Base-by-base conservation (phyloP, 805 yeast species). In the Priceomyces haplophilus region DNA sequence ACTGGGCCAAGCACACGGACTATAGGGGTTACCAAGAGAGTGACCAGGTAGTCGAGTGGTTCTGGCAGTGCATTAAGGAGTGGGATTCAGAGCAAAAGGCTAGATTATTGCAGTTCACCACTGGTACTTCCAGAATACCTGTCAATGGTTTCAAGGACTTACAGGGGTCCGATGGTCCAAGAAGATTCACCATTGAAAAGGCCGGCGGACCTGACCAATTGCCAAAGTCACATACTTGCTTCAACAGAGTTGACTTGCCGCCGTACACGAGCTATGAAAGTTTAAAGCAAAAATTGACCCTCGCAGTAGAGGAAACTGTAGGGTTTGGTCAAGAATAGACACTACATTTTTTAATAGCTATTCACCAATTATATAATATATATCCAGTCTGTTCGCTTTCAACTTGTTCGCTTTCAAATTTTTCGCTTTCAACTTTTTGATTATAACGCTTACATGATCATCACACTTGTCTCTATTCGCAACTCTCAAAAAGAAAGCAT, bases 1-100 rank as follows among this genome's bases (percentile, higher is more conserved):
- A 93, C 72, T 93, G 99, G 99, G 93, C 89, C 71, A 90, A 88
- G 63, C 97, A 93, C 65, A 93, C 99, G 16, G 99, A 93, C 66
- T 93, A 93, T 70, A 82, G 99, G 71, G 99, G 99, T 4, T 93
- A 91, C 67, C 91, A 89, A 62, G 98, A 93, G 68, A 81, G 81
- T 50, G 99, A 93, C 67, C 96, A 89, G 69, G 97, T 89, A 39
- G 83, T 93, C 53, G 95, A 91, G 72, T 93, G 99, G 99, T 93
- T 93, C 79, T 93, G 99, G 99, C 82, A 81, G 65, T 85, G 95
- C 68, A 82, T 93, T 54, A 74, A 83, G 40, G 87, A 83, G 61
- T 90, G 97, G 97, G 98, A 93, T 62, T 79, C 89, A 43, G 99
- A 93, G 65, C 97, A 91, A 65, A 85, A 89, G 65, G 96, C 98